A percentile compares a stretch with the other conserved stretches of the same genome.
Conservation (phyloP, 768 basidiomycete genomes). For the Kwoniella sp. region DNA sequence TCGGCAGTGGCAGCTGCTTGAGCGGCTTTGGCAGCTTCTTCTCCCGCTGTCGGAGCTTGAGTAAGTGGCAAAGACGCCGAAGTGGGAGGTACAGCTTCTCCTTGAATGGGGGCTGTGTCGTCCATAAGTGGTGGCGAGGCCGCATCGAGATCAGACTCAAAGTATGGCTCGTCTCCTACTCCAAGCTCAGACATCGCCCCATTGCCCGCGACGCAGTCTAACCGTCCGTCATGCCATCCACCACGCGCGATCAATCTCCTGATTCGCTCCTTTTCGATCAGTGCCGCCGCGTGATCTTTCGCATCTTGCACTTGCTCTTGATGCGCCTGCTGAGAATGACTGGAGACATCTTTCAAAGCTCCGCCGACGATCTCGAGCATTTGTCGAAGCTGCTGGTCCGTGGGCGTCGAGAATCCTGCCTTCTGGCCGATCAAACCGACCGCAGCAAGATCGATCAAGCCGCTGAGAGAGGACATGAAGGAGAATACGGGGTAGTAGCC, state of each 20-base stretch:
- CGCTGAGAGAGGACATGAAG: conserved; percentile 76
- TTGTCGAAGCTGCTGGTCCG: conserved; percentile 79
- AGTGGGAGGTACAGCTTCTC: conserved; percentile 45
- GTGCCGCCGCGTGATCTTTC: conserved; percentile 56
- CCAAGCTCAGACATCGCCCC: conserved; percentile 86
- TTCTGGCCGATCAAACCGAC: conserved; percentile 96
- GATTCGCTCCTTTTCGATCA: conserved; percentile 55
- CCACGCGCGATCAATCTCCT: conserved; percentile 64
- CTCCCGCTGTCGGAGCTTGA: conserved; percentile 1
- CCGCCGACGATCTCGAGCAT: conserved; percentile 76
- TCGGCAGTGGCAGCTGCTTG: conserved; percentile 20
- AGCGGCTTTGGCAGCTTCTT: conserved; percentile 5
- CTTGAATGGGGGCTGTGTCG: conserved; percentile 36
- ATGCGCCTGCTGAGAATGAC: conserved; percentile 57
- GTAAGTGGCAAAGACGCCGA: conserved; percentile 23
- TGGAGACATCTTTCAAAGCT: conserved; percentile 67
- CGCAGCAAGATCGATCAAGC: conserved; percentile 85
- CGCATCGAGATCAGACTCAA: conserved; percentile 52
- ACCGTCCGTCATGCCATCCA: conserved; percentile 79
- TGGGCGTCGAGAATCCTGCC: conserved; percentile 78
- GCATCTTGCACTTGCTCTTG: conserved; percentile 55
- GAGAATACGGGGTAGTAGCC: conserved; percentile 76
- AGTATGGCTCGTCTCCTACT: conserved; percentile 70
- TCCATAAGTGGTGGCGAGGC: conserved; percentile 40
- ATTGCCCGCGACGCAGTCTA: conserved; percentile 82